Conservation (phyloP, 208 protist species). For the Crithidia brevicula region DNA sequence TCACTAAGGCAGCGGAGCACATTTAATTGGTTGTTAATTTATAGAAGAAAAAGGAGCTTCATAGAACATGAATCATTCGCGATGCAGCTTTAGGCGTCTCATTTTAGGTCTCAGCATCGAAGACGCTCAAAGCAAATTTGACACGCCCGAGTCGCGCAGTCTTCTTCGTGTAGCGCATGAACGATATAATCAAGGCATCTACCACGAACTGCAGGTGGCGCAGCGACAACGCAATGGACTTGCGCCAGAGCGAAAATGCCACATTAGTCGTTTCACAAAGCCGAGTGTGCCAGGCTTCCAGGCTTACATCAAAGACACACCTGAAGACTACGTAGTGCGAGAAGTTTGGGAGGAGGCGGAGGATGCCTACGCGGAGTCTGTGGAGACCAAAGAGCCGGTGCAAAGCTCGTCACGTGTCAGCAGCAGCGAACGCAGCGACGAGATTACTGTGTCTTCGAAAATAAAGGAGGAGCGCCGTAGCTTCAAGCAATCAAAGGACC, state of each 20-base stretch:
- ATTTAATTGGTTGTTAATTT: too few relatives aligned
- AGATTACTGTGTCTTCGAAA: slow-evolving; percentile 22
- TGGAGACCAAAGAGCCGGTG: background rate
- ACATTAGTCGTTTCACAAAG: slow-evolving; percentile 84
- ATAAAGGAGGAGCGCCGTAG: slow-evolving; percentile 39
- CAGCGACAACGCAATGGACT: slow-evolving; percentile 74
- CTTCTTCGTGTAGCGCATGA: slow-evolving; percentile 80
- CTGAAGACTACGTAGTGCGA: slow-evolving; percentile 73
- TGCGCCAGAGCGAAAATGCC: slow-evolving; percentile 65
- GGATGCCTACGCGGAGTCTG: background rate
- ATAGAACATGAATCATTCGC: slow-evolving; percentile 42
- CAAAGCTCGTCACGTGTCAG: slow-evolving; percentile 6
- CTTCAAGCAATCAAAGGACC: slow-evolving; percentile 43
- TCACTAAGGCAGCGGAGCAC: too few relatives aligned
- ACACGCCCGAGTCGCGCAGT: slow-evolving; percentile 69
- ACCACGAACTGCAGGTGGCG: slow-evolving; percentile 81
- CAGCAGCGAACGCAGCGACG: slow-evolving; percentile 3
- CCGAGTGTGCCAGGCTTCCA: slow-evolving; percentile 81
- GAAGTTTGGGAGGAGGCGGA: slow-evolving; percentile 65
- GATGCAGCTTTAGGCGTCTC: slow-evolving; percentile 48
- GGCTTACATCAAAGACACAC: slow-evolving; percentile 71
- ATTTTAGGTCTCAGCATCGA: slow-evolving; percentile 90
- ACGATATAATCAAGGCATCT: slow-evolving; percentile 80
- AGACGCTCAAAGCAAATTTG: slow-evolving; percentile 88
- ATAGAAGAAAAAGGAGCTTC: slow-evolving; percentile 7